Evolutionary conservation across 1,139 yeast species (phyloP), one percentile per base, ranked within the genome.

Genomic region (Yamadazyma membranifaciens): DNA sequence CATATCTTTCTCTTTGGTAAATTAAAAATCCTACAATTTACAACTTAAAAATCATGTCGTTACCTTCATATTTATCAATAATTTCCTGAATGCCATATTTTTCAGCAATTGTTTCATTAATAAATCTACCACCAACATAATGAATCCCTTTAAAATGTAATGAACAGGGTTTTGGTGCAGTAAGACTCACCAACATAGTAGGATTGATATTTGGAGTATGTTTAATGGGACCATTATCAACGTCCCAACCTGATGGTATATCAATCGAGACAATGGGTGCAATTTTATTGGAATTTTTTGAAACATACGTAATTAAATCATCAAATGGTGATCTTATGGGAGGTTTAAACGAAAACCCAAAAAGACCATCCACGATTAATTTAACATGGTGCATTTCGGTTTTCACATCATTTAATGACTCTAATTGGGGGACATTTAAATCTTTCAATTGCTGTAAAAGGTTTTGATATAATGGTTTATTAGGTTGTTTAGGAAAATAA

Each of bases 161-260:
- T 4, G 95, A 80, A 41, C 95, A 89, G 0, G 95, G 95, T 57
- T 92, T 92, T 4, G 98, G 98, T 0, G 96, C 97, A 0, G 98
- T 91, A 41, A 92, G 67, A 39, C 96, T 86, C 7, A 92, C 80
- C 42, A 92, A 68, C 51, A 81, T 80, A 5, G 74, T 63, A 0
- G 98, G 96, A 9, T 60, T 60, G 1, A 61, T 57, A 3, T 60
- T 65, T 4, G 34, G 17, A 14, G 34, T 22, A 14, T 17, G 26
- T 2, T 12, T 4, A 0, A 59, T 53, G 0, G 95, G 96, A 0
- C 98, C 98, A 4, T 73, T 56, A 55, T 92, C 95, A 5, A 92
- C 98, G 57, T 89, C 94, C 98, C 98, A 92, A 0, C 97, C 96
- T 0, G 95, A 85, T 0, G 98, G 98, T 32, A 91, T 81, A 57